Conservation (phyloP, 2,329 filamentous ascomycete species). For the Niveomyces coronatus region DNA sequence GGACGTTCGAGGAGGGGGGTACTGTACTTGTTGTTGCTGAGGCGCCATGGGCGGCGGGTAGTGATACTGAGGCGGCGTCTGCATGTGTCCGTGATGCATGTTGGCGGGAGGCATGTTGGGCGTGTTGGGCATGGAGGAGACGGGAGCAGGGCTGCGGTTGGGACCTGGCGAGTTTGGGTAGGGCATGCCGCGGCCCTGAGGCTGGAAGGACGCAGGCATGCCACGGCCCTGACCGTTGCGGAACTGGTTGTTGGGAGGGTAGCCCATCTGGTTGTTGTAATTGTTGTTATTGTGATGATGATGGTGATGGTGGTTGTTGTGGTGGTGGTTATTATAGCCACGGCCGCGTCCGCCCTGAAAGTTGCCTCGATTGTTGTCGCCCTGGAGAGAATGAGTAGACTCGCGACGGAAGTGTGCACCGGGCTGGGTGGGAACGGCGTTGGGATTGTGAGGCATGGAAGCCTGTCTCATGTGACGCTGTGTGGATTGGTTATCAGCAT, state of each 20-base stretch:
- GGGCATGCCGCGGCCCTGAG: slow-evolving; percentile 35
- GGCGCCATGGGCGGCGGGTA: slow-evolving; percentile 47
- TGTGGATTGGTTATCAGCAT: slow-evolving; percentile 1
- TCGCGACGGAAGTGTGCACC: slow-evolving; percentile 70
- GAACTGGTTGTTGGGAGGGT: slow-evolving; percentile 32
- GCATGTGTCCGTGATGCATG: slow-evolving; percentile 44
- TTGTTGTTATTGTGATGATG: slow-evolving; percentile 25
- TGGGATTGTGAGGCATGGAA: slow-evolving; percentile 51
- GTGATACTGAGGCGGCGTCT: slow-evolving; percentile 51
- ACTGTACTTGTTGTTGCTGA: slow-evolving; percentile 51
- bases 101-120: slow-evolving; percentile 56
- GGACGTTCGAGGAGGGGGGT: slow-evolving; percentile 27
- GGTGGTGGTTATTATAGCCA: slow-evolving; percentile 30
- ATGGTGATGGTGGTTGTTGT: slow-evolving; percentile 35
- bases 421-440: slow-evolving; percentile 52
- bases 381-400: slow-evolving; percentile 71
- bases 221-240: slow-evolving; percentile 39
- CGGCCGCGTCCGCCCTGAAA: slow-evolving; percentile 42
- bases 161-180: slow-evolving; percentile 55
- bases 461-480: slow-evolving; percentile 61
- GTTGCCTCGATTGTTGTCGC: slow-evolving; percentile 40
- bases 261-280: slow-evolving; percentile 37
- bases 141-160: slow-evolving; percentile 53
- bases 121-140: slow-evolving; percentile 56
- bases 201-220: slow-evolving; percentile 38